A percentile compares a stretch with the other conserved stretches of the same genome.
phyloP scores from a whole-genome alignment of 2,329 filamentous ascomycete genomes.

The Trichoderma sp. region DNA sequence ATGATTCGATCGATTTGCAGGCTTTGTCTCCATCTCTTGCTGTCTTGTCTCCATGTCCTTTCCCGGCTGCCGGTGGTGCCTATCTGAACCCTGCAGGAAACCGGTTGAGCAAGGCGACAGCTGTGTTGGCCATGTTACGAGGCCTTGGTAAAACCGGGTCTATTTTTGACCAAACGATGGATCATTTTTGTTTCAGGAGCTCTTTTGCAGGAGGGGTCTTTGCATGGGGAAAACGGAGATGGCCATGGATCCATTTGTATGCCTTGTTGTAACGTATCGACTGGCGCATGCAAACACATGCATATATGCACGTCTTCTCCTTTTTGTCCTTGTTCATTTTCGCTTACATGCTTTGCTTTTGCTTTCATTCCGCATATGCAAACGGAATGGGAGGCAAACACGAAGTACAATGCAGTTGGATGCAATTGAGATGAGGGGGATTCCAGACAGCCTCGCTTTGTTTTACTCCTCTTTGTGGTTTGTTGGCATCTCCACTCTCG shows the following conservation, averaged over 20 bases:
- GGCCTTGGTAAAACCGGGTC: background rate
- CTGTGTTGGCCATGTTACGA: background rate
- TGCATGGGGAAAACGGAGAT: background rate
- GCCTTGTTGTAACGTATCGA: background rate
- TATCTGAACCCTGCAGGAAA: slow-evolving; percentile 4
- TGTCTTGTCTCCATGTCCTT: background rate
- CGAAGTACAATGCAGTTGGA: background rate
- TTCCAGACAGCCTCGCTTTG: slow-evolving; percentile 12
- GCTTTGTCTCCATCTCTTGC: background rate
- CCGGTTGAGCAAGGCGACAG: background rate
- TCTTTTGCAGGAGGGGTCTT: background rate
- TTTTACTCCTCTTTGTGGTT: background rate
- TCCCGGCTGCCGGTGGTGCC: background rate
- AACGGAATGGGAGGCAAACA: background rate
- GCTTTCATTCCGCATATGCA: background rate
- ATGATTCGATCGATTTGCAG: slow-evolving; percentile 13
- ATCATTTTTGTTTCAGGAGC: background rate
- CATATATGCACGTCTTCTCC: background rate
- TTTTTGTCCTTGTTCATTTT: background rate
- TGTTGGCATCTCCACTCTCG: background rate
- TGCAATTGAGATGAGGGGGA: background rate
- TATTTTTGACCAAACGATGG: background rate
- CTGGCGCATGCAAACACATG: background rate
- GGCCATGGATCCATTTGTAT: background rate
- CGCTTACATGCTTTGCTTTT: background rate